These are phyloP conservation scores for Fusarium oligoseptatum DNA, from an alignment of 2,329 filamentous ascomycete species.

Conservation along the genomic window DNA sequence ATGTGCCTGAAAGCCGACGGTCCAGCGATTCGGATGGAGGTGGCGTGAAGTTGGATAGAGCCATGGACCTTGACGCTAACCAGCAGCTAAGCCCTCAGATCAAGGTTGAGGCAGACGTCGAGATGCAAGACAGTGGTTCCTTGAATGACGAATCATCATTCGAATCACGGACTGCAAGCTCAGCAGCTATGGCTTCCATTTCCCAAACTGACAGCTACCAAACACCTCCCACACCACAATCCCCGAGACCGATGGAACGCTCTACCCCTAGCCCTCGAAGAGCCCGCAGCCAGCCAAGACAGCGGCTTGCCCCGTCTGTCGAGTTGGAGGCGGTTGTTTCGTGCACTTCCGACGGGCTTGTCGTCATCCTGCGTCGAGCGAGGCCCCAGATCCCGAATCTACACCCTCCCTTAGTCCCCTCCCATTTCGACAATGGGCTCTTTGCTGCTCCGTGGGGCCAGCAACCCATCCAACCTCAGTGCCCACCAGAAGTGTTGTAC, in stretches of 20 bases:
- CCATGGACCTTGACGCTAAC: conserved; percentile 57
- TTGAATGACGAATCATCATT: conserved; percentile 18
- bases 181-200: conserved; percentile 16
- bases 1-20: conserved; percentile 44
- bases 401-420: conserved; percentile 61
- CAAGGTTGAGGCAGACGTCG: conserved; percentile 53
- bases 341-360: conserved; percentile 88
- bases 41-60: conserved; percentile 59
- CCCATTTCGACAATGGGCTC: conserved; percentile 70
- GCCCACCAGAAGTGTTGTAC: conserved; percentile 53
- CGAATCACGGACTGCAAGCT: conserved; percentile 31
- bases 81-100: conserved; percentile 48
- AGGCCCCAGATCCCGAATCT: conserved; percentile 75
- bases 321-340: conserved; percentile 93
- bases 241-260: conserved; percentile 6
- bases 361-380: conserved; percentile 83
- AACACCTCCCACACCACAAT: conserved; percentile 37
- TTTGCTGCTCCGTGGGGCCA: conserved; percentile 86
- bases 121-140: conserved; percentile 31
- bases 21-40: conserved; percentile 59
- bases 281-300: conserved; percentile 12
- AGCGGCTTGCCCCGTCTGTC: conserved; percentile 59
- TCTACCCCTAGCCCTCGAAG: conserved; percentile 10
- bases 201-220: conserved; percentile 16
- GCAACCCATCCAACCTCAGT: conserved; percentile 69